These are phyloP conservation scores for Aureobasidium sp. DNA, from an alignment of 2,329 filamentous ascomycete genomes.

Conservation along the genomic window DNA sequence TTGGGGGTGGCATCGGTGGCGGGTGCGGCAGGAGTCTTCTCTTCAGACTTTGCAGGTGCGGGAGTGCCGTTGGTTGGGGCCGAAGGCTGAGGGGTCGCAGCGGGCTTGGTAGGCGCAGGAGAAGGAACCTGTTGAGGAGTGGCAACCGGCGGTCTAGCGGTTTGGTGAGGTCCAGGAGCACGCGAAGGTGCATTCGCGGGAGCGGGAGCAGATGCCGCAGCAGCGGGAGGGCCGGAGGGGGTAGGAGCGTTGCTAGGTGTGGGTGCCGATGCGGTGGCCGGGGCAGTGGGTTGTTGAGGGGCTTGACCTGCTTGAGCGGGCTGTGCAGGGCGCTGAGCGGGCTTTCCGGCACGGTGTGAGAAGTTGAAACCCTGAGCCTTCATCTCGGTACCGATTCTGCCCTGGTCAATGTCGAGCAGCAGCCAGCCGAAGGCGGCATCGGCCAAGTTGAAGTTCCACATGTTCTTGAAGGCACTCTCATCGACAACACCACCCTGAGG, in stretches of 20 bases:
- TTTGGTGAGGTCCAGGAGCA: conserved; percentile 14
- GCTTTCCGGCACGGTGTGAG: conserved; percentile 82
- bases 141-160: not conserved
- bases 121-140: conserved; percentile 8
- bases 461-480: conserved; percentile 99
- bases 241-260: conserved; percentile 31
- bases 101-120: conserved; percentile 17
- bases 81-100: conserved; percentile 8
- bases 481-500: conserved; percentile 80
- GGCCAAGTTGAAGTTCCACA: conserved; percentile 99
- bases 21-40: conserved; percentile 40
- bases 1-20: conserved; percentile 28
- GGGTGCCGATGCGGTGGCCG: conserved; percentile 29
- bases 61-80: conserved; percentile 11
- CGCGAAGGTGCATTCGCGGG: conserved; percentile 31
- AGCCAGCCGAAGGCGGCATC: conserved; percentile 96
- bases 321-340: conserved; percentile 28
- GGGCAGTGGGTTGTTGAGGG: conserved; percentile 31
- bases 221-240: conserved; percentile 21
- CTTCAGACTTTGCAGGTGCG: conserved; percentile 15
- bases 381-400: conserved; percentile 97
- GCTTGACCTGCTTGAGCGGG: conserved; percentile 28
- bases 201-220: conserved; percentile 18
- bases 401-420: conserved; percentile 88
- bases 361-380: conserved; percentile 98